Base-by-base conservation (phyloP, 768 basidiomycete genomes). In the Gloeopeniophorella convolvens region DNA sequence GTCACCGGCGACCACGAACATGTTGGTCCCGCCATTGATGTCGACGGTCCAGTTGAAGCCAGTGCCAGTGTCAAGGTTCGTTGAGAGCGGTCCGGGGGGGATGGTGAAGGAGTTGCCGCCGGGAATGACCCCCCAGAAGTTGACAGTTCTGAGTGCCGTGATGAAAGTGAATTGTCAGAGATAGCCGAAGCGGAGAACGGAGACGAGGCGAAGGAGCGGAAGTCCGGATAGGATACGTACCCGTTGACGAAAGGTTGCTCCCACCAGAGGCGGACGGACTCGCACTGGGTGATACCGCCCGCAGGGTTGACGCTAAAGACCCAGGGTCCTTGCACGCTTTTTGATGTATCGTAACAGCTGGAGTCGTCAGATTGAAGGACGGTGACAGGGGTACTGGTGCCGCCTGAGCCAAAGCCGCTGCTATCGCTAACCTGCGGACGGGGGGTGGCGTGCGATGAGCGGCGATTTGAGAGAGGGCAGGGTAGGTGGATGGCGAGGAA, bases 71-170 rank as follows among this genome's bases (percentile, higher is more conserved):
- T 57, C 49, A 0, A 60, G 23, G 3, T 73, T 64, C 1, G 42
- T 51, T 4, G 83, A 76, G 18, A 83, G 62, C 2, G 60, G 26
- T 11, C 72, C 71, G 55, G 73, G 53, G 1, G 83, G 83, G 37
- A 90, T 76, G 5, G 70, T 58, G 62, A 89, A 87, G 0, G 86
- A 86, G 44, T 85, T 70, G 11, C 88, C 88, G 1, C 88, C 89
- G 1, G 89, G 89, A 27, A 90, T 89, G 35, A 88, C 71, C 3
- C 85, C 85, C 21, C 78, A 69, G 62, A 87, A 85, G 28, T 63
- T 73, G n/a, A 79, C 73, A 1, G 61, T 77, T 13, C 85, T 85
- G 51, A 26, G 44, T 27, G 33, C 6, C 40, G 0, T 36, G 20
- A 35, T 36, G 30, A 11, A 24, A 23, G 39, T n/a, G 54, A 51